phyloP scores from a whole-genome alignment of 148 eudicot genomes.

The Simmondsia chinensis region DNA sequence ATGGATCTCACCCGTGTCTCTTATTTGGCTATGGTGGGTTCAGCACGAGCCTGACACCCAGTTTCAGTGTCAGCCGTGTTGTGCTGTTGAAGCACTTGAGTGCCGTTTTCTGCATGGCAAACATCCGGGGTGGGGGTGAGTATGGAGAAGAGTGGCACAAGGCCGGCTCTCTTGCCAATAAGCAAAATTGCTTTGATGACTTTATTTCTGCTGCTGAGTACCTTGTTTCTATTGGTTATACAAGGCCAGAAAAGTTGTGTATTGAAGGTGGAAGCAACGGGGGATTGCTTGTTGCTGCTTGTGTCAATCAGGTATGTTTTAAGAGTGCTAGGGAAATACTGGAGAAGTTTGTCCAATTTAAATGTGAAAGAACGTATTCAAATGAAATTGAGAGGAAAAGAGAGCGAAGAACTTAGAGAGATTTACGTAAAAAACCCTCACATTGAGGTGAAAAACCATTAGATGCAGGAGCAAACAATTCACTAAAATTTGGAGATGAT shows the following conservation, averaged over 20 bases:
- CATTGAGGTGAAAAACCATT: too few species aligned
- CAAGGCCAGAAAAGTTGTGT: conserved; percentile 70
- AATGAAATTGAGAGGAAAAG: too few species aligned
- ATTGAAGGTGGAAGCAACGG: conserved; percentile 99
- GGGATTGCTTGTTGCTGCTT: conserved; percentile 86
- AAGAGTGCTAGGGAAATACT: too few species aligned
- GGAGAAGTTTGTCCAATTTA: too few species aligned
- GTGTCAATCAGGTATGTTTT: conserved; percentile 74
- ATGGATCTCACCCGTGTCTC: conserved; percentile 84
- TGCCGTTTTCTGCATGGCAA: conserved; percentile 64
- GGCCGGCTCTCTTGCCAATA: conserved; percentile 59
- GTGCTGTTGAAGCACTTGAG: conserved; percentile 61
- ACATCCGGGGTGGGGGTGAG: conserved; percentile 96
- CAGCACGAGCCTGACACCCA: conserved; percentile 62
- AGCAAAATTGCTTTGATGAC: conserved; percentile 86
- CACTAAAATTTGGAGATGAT: too few species aligned
- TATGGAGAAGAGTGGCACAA: conserved; percentile 98
- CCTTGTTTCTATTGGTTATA: conserved; percentile 65
- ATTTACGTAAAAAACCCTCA: too few species aligned
- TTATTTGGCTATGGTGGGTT: conserved; percentile 87
- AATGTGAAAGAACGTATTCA: too few species aligned
- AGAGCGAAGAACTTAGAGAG: too few species aligned
- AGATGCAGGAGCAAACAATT: too few species aligned
- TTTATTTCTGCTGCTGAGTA: conserved; percentile 78
- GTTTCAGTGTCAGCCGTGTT: conserved; percentile 49